These are phyloP conservation scores for Calycina herbarum DNA, from an alignment of 2,329 filamentous ascomycete species.

Conservation along the genomic window DNA sequence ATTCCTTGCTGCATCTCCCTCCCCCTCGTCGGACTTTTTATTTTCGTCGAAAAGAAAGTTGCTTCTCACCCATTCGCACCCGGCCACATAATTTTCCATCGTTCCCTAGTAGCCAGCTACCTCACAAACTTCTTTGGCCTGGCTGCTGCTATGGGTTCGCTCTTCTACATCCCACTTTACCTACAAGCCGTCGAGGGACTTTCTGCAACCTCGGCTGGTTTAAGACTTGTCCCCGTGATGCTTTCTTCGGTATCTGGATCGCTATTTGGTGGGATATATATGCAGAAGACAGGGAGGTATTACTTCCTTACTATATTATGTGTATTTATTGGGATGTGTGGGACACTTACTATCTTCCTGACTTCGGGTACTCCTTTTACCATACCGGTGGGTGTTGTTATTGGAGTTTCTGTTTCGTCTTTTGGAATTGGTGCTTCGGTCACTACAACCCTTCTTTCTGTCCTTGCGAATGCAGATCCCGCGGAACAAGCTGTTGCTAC, in stretches of 20 bases:
- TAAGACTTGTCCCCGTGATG: slow-evolving; percentile 67
- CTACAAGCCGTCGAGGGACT: slow-evolving; percentile 71
- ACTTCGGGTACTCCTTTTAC: slow-evolving; percentile 54
- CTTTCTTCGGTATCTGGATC: slow-evolving; percentile 62
- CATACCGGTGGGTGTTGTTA: slow-evolving; percentile 52
- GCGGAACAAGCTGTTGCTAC: slow-evolving; percentile 74
- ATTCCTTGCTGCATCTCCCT: slow-evolving; percentile 55
- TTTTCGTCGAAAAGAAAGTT: slow-evolving; percentile 66
- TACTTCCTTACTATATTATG: slow-evolving; percentile 65
- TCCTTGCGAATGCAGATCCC: slow-evolving; percentile 67
- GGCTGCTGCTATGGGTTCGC: slow-evolving; percentile 53
- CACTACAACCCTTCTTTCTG: slow-evolving; percentile 69
- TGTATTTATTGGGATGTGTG: slow-evolving; percentile 54
- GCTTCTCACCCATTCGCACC: slow-evolving; percentile 74
- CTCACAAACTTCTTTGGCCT: slow-evolving; percentile 72
- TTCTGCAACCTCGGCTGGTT: slow-evolving; percentile 62
- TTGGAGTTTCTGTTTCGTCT: slow-evolving; percentile 52
- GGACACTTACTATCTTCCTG: slow-evolving; percentile 56
- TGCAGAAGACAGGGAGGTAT: slow-evolving; percentile 70
- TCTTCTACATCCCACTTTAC: slow-evolving; percentile 69
- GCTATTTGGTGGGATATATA: slow-evolving; percentile 62
- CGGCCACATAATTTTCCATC: slow-evolving; percentile 69
- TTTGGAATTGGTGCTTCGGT: slow-evolving; percentile 61
- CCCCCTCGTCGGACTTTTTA: slow-evolving; percentile 64
- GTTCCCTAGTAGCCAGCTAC: slow-evolving; percentile 66